A percentile compares a stretch with the other conserved stretches of the same genome.
phyloP scores from a whole-genome alignment of 2,329 filamentous ascomycete genomes.

The Nectriaceae sp. region DNA sequence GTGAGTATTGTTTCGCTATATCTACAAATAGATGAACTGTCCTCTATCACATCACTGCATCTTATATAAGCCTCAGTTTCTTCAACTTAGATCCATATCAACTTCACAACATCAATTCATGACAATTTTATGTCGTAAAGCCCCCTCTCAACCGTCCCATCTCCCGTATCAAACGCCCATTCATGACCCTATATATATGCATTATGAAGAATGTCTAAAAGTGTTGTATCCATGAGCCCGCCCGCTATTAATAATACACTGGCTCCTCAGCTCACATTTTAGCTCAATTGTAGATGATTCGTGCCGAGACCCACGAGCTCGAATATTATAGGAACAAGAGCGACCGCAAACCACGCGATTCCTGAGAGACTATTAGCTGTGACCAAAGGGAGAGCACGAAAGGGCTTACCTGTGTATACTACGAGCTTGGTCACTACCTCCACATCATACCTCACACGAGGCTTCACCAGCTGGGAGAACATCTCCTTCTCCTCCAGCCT shows the following conservation, averaged over 20 bases:
- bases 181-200: constrained; percentile 26
- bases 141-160: too few relatives aligned
- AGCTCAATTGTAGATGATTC: constrained; percentile 35
- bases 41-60: too few relatives aligned
- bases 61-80: too few relatives aligned
- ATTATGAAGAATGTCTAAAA: constrained; percentile 22
- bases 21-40: too few relatives aligned
- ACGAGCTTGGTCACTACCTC: constrained; percentile 97
- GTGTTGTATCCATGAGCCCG: constrained; percentile 11
- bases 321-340: constrained; percentile 73
- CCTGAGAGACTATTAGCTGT: constrained; percentile 48
- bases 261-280: constrained; percentile 7
- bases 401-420: constrained; percentile 78
- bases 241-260: constrained; percentile 7
- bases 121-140: not conserved
- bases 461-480: constrained; percentile 80
- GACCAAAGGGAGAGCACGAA: not conserved
- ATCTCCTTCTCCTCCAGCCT: constrained; percentile 73
- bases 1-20: too few relatives aligned
- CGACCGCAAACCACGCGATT: constrained; percentile 80
- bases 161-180: constrained; percentile 23
- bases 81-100: too few relatives aligned
- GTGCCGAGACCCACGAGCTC: constrained; percentile 57
- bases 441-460: constrained; percentile 94
- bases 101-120: not conserved